Conservation (phyloP, 1,284 basidiomycete genomes). For the Xerocomus nothofagi region DNA sequence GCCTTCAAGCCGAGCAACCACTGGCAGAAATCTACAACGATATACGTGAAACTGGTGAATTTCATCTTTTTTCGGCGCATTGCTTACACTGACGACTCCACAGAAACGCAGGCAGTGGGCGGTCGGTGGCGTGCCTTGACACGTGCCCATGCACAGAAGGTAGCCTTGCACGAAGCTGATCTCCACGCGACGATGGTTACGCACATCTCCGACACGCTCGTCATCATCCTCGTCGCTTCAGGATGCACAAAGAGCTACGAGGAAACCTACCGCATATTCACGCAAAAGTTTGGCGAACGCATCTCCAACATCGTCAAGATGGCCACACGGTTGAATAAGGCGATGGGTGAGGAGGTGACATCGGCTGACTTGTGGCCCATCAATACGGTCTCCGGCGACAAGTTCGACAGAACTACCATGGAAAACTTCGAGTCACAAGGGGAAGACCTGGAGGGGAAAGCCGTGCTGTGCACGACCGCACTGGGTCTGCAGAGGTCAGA, state of each 20-base stretch:
- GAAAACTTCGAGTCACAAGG: slow-evolving; percentile 40
- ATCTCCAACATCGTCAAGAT: slow-evolving; percentile 43
- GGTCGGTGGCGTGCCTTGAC: slow-evolving; percentile 56
- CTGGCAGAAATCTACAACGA: slow-evolving; percentile 46
- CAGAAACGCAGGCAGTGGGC: slow-evolving; percentile 51
- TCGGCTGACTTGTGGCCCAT: slow-evolving; percentile 49
- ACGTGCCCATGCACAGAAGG: slow-evolving; percentile 43
- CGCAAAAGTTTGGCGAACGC: slow-evolving; percentile 40
- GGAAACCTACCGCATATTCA: slow-evolving; percentile 26
- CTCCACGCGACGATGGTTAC: slow-evolving; percentile 37
- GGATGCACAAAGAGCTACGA: slow-evolving; percentile 38
- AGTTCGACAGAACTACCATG: slow-evolving; percentile 45
- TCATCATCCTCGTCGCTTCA: slow-evolving; percentile 45
- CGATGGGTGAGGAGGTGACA: slow-evolving; percentile 52
- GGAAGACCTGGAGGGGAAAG: slow-evolving; percentile 9
- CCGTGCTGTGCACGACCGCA: slow-evolving; percentile 40
- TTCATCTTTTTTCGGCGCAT: not conserved
- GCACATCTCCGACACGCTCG: slow-evolving; percentile 41
- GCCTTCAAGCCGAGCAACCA: slow-evolving; percentile 43
- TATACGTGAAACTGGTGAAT: slow-evolving; percentile 46
- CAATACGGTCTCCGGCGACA: slow-evolving; percentile 38
- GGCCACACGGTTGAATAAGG: slow-evolving; percentile 46
- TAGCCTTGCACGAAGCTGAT: slow-evolving; percentile 37
- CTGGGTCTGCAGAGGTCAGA: slow-evolving; percentile 37
- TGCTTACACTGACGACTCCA: not conserved